Base-by-base conservation (phyloP, 495 filamentous ascomycete genomes). In the Xylaria acuta region DNA sequence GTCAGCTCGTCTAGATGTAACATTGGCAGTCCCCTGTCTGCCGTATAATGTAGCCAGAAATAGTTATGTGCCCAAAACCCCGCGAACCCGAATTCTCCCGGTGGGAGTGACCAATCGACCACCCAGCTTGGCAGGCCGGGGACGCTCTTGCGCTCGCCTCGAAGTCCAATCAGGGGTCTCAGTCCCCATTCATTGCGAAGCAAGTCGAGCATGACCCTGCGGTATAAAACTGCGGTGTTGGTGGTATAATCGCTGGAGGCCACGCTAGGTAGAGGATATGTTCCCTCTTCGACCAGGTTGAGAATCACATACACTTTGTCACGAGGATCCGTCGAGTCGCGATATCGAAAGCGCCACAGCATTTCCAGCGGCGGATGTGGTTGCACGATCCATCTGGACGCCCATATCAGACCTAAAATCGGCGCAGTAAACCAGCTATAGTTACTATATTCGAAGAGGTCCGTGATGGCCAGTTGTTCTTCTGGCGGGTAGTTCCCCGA, bases 241-340 rank as follows among this genome's bases (percentile, higher is more conserved):
- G 74, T n/a, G 16, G 65, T 47, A 40, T 76, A 76, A 40, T 76
- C 72, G 53, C 68, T 74, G 0, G 68, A 69, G 12, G 22, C 71
- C 30, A 76, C 65, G 22, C 64, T 69, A 0, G 75, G 75, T 1
- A 76, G 59, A 16, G 69, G 69, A 27, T 34, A 22, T 1, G 41
- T 58, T 1, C 72, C 72, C 27, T 69, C 40, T 11, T 34, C 56
- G 32, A 66, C 64, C 32, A 80, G 59, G 7, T 74, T 74, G 5
- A 80, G 67, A 9, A 80, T 66, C 27, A 65, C 75, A 64, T 78
- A 80, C 16, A 78, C 75, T 43, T 77, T 78, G 56, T 80, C 78
- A 16, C 76, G 64, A 32, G 78, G 78, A 54, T 78, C 78, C n/a
- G 75, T 72, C 27, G 78, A 75, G 18, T 72, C 38, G 22, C 67